These are phyloP conservation scores for Erythrobasidium hasegawianum DNA, from an alignment of 1,284 basidiomycete genomes.

Conservation along the genomic window DNA sequence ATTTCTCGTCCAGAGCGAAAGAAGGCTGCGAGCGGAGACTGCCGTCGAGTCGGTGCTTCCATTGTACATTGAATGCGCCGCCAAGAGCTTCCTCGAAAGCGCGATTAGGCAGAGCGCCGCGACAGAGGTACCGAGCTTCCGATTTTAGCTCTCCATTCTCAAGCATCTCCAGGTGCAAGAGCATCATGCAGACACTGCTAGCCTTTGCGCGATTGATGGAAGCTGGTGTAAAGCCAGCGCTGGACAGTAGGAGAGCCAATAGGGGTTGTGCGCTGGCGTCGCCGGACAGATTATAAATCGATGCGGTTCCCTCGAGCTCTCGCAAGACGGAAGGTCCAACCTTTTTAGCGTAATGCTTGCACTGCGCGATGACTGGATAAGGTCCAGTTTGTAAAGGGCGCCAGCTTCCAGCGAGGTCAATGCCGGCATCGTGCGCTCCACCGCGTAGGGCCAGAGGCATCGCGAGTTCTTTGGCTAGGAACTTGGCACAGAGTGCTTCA, in stretches of 20 bases:
- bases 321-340: not conserved
- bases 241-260: not conserved
- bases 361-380: conserved; percentile 1
- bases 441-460: not conserved
- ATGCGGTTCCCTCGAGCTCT: not conserved
- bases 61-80: not conserved
- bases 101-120: not conserved
- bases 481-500: not conserved
- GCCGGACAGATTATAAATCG: not conserved
- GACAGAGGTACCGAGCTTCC: not conserved
- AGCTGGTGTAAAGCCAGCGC: not conserved
- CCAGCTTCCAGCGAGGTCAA: not conserved
- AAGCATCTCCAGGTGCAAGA: not conserved
- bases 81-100: not conserved
- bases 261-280: not conserved
- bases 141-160: not conserved
- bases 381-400: not conserved
- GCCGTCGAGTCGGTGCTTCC: not conserved
- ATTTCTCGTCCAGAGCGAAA: too few species aligned
- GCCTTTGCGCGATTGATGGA: conserved; percentile 1
- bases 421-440: not conserved
- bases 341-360: not conserved
- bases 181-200: not conserved
- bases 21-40: too few species aligned
- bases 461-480: not conserved